Base-by-base conservation (phyloP, 1,139 yeast species). In the Taiozyma sp. region DNA sequence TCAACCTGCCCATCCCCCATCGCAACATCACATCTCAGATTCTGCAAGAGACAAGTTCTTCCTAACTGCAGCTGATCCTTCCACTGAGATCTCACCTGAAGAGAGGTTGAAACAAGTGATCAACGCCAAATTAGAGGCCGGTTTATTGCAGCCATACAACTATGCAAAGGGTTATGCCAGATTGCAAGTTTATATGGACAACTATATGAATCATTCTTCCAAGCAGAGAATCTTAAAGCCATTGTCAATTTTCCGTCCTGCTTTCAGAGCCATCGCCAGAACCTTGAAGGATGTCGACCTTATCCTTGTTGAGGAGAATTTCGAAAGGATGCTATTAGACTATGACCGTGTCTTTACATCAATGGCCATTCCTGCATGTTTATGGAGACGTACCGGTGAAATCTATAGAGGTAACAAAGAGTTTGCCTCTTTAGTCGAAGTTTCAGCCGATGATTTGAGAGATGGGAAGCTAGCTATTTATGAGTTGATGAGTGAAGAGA, bases 311-410 rank as follows among this genome's bases (percentile, higher is more conserved):
- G 99, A 93, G 64, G 98, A 93, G 67, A 86, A 88, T 51, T 93
- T 93, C 66, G 99, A 93, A 69, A 76, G 98, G 54, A 88, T 92
- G 96, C 71, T 93, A 48, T 72, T 93, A 50, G 97, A 93, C 62
- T 92, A 93, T 64, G 99, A 93, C 67, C 78, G 99, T 45, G 97
- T 93, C 3, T 93, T 93, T 68, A 91, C 98, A 0, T 87, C 96
- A 8, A 91, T 92, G 97, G 97, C 97, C 9, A 91, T 93, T 51
- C 99, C 99, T 0, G 97, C 98, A 0, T 92, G 98, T 70, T 75
- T 93, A 41, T 93, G 99, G 98, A 76, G 98, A 63, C 84, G 99
- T 61, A 92, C 99, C 0, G 99, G 99, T 2, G 98, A 93, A 62
- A 92, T 93, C 5, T 93, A 90, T 63, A 74, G 98, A 56, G 98